A percentile compares a stretch with the other conserved stretches of the same genome.
Conservation (phyloP, 495 filamentous ascomycete genomes). For the Umbilicaria muhlenbergii region DNA sequence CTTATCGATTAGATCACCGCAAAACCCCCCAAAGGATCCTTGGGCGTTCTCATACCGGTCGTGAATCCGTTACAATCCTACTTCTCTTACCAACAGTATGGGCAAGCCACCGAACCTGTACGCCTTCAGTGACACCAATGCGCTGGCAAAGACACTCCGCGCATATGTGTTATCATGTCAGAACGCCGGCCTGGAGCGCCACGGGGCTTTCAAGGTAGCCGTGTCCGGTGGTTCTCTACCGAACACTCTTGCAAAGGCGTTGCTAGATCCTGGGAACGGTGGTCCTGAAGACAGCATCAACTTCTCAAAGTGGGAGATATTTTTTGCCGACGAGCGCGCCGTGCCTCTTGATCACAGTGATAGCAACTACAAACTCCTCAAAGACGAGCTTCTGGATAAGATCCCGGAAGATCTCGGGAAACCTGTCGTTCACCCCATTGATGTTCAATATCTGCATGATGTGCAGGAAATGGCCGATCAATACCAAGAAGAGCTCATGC, state of each 20-base stretch:
- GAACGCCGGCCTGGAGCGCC: constrained; percentile 60
- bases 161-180: constrained; percentile 68
- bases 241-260: constrained; percentile 63
- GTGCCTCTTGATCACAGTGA: constrained; percentile 84
- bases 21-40: too few species aligned
- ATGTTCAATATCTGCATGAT: constrained; percentile 55
- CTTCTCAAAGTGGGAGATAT: constrained; percentile 90
- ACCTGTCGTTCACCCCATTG: constrained; percentile 66
- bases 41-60: too few species aligned
- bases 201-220: constrained; percentile 73
- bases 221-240: constrained; percentile 93
- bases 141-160: constrained; percentile 59
- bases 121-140: constrained; percentile 50
- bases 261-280: constrained; percentile 46
- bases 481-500: constrained; percentile 82
- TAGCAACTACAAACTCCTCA: constrained; percentile 83
- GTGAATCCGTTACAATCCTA: too few species aligned
- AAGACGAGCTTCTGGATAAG: constrained; percentile 75
- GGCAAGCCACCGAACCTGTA: constrained; percentile 70
- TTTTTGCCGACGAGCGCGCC: constrained; percentile 93
- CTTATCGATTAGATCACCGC: too few species aligned
- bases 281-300: constrained; percentile 43
- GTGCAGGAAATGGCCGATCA: constrained; percentile 82
- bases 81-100: constrained; percentile 32
- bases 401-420: constrained; percentile 48